A percentile compares a stretch with the other conserved stretches of the same genome.
Conservation (phyloP, 768 basidiomycete species). For the Sistotremastrum suecicum region DNA sequence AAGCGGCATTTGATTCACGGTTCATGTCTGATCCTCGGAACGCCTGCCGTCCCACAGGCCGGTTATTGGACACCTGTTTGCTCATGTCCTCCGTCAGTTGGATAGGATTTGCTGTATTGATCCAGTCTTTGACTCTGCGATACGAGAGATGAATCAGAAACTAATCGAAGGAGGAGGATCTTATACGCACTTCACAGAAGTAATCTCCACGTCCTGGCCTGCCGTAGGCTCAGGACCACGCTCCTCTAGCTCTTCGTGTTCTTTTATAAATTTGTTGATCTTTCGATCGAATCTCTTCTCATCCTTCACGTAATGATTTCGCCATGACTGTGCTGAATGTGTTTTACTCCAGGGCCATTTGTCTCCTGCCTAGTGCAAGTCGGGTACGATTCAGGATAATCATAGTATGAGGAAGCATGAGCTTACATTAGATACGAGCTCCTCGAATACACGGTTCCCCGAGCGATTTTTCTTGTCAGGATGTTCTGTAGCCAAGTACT, state of each 20-base stretch:
- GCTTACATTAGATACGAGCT: conserved; percentile 33
- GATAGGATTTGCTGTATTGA: background rate
- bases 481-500: conserved; percentile 36
- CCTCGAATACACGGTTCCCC: conserved; percentile 31
- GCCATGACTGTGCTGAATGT: conserved; percentile 53
- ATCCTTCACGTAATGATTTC: conserved; percentile 41
- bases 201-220: background rate
- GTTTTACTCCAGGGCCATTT: conserved; percentile 37
- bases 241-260: conserved; percentile 8
- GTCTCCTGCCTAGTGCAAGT: conserved; percentile 17
- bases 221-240: no score
- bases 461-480: conserved; percentile 26
- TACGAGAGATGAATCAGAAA: conserved; percentile 4
- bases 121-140: background rate
- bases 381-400: conserved; percentile 1
- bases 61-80: no score
- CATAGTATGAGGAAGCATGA: background rate
- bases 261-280: conserved; percentile 28
- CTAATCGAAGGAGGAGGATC: conserved; percentile 6
- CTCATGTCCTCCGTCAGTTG: background rate
- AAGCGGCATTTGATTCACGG: no score
- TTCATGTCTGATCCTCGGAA: no score
- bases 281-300: conserved; percentile 22
- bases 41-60: no score
- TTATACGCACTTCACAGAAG: background rate